A percentile compares a stretch with the other conserved stretches of the same genome.
Conservation (phyloP, 805 yeast species). For the Lachancea lanzarotensis region DNA sequence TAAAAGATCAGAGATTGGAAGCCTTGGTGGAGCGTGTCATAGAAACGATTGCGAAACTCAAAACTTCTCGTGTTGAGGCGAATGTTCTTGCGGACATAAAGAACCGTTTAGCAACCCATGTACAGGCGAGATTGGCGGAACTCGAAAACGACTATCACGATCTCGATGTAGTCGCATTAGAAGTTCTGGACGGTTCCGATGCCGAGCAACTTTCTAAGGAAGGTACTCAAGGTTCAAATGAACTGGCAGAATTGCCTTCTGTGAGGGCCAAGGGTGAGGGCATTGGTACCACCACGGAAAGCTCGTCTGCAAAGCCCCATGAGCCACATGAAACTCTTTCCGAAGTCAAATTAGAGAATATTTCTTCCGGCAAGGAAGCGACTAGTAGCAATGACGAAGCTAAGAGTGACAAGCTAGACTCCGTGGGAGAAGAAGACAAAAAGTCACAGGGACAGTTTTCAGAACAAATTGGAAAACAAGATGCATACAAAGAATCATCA, state of each 20-base stretch:
- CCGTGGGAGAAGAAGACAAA: no score
- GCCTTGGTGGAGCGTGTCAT: constrained; percentile 5
- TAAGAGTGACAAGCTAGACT: no score
- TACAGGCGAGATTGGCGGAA: background rate
- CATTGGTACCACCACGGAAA: no score
- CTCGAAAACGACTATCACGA: background rate
- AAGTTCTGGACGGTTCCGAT: background rate
- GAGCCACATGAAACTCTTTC: no score
- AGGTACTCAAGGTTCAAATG: background rate
- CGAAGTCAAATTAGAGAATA: no score
- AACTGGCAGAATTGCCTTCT: background rate
- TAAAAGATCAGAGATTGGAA: constrained; percentile 2
- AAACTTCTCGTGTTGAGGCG: constrained; percentile 5
- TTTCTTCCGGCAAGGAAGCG: no score
- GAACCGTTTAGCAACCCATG: background rate
- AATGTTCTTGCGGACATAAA: constrained; percentile 3
- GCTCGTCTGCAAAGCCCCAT: no score
- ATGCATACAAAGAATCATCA: no score
- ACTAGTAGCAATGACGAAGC: no score
- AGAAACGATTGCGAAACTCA: constrained; percentile 7
- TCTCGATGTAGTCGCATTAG: background rate
- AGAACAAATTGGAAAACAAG: no score
- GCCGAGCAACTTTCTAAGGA: background rate
- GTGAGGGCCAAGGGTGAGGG: no score
- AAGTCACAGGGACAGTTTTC: no score